These are phyloP conservation scores for Globisporangium canariense DNA, from an alignment of 352 stramenopile species.

Conservation along the genomic window DNA sequence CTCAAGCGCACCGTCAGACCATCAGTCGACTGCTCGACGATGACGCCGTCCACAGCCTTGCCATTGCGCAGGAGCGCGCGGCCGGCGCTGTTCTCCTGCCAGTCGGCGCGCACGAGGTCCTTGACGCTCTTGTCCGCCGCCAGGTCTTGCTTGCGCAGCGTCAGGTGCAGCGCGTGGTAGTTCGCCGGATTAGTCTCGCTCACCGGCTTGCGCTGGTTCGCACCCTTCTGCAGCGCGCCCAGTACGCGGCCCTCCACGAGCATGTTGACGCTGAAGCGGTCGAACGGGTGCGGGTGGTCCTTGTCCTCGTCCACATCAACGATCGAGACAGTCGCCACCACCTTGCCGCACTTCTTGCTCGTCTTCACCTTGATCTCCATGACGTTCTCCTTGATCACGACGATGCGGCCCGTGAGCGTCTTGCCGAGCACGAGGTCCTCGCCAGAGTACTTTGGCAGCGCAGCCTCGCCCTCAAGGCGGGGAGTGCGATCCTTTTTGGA, in stretches of 20 bases:
- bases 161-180: constrained; percentile 72
- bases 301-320: constrained; percentile 71
- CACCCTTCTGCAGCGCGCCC: constrained; percentile 62
- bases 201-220: constrained; percentile 85
- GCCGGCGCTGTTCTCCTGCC: constrained; percentile 64
- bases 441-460: constrained; percentile 66
- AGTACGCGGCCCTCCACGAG: constrained; percentile 68
- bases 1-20: constrained; percentile 66
- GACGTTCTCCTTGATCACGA: constrained; percentile 71
- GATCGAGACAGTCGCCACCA: constrained; percentile 73
- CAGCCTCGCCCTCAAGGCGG: constrained; percentile 29
- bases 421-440: constrained; percentile 63
- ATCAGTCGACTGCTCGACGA: constrained; percentile 60
- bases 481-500: constrained; percentile 22
- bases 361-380: constrained; percentile 85
- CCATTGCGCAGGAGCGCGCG: constrained; percentile 61
- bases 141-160: constrained; percentile 57
- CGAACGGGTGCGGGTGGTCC: constrained; percentile 70
- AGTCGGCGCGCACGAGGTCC: constrained; percentile 68
- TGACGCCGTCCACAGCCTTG: constrained; percentile 59
- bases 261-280: constrained; percentile 74
- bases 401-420: constrained; percentile 64
- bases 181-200: constrained; percentile 69
- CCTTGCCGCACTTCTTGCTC: constrained; percentile 70
- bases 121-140: constrained; percentile 29